These are phyloP conservation scores for Leishmania arabica DNA, from an alignment of 208 protist species.

Conservation along the genomic window DNA sequence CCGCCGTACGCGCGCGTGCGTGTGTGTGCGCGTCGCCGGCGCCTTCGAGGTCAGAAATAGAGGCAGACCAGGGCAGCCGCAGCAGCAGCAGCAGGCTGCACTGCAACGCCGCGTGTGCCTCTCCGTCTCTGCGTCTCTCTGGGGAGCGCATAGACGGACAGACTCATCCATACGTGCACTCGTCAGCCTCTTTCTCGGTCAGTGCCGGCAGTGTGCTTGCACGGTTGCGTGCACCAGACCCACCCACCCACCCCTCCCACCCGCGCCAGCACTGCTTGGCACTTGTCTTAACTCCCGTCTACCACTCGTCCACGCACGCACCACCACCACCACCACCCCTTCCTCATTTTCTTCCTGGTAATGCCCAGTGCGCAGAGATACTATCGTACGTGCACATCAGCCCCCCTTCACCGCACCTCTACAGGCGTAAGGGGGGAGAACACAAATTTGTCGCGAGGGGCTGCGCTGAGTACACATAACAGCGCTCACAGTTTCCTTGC, in stretches of 20 bases:
- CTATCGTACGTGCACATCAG: not conserved
- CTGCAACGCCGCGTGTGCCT: not conserved
- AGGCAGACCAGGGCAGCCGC: not conserved
- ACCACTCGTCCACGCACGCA: not conserved
- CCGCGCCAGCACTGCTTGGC: not conserved
- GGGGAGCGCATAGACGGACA: not conserved
- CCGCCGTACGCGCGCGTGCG: not conserved
- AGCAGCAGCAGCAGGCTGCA: not conserved
- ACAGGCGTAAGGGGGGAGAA: not conserved
- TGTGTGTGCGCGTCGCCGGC: not conserved
- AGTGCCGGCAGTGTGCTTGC: not conserved
- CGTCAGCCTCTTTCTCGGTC: not conserved
- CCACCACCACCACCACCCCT: not conserved
- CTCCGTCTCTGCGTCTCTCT: not conserved
- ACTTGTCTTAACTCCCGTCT: not conserved
- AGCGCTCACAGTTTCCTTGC: not conserved
- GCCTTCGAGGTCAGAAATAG: not conserved
- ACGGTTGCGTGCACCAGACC: not conserved
- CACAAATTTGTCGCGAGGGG: not conserved
- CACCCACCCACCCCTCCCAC: not conserved
- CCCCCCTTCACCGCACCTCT: not conserved
- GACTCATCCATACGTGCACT: not conserved
- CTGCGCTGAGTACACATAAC: not conserved
- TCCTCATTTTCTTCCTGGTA: not conserved
- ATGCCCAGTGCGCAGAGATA: not conserved